Conservation (phyloP, 2,329 filamentous ascomycete genomes). For the Anthostomella pinea region DNA sequence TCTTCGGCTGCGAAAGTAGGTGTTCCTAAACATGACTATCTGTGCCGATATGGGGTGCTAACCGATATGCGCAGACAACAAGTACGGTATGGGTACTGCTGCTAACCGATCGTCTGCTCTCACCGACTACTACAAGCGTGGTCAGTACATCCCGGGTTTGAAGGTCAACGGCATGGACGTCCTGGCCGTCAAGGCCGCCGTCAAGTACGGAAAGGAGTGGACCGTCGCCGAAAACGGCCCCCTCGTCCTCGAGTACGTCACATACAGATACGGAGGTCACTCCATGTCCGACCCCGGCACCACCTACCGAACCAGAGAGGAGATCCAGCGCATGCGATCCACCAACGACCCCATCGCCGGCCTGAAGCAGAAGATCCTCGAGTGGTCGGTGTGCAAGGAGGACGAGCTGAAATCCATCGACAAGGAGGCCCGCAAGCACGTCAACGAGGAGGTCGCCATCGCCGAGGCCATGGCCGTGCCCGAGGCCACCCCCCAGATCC, state of each 20-base stretch:
- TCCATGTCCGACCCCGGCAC: slow-evolving; percentile 99
- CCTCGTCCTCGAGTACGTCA: slow-evolving; percentile 97
- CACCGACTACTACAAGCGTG: slow-evolving; percentile 99
- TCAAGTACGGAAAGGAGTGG: slow-evolving; percentile 90
- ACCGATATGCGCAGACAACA: slow-evolving; percentile 72
- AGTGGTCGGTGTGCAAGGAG: slow-evolving; percentile 89
- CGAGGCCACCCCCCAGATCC: slow-evolving; percentile 73
- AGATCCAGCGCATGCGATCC: slow-evolving; percentile 98
- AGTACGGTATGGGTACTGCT: slow-evolving; percentile 99
- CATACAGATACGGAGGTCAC: slow-evolving; percentile 98
- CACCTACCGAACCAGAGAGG: slow-evolving; percentile 98
- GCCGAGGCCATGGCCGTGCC: slow-evolving; percentile 86
- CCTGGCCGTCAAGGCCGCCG: slow-evolving; percentile 93
- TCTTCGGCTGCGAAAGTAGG: slow-evolving; percentile 98
- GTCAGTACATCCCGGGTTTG: slow-evolving; percentile 97
- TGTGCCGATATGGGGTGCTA: slow-evolving; percentile 18
- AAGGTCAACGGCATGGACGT: slow-evolving; percentile 99
- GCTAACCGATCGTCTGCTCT: slow-evolving; percentile 90
- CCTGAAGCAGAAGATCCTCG: slow-evolving; percentile 95
- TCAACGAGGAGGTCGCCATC: slow-evolving; percentile 85
- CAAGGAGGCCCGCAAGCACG: slow-evolving; percentile 82
- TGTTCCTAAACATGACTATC: slow-evolving; percentile 38
- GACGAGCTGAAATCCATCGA: slow-evolving; percentile 95
- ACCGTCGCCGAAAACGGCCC: slow-evolving; percentile 81
- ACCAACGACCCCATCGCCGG: slow-evolving; percentile 98